Base-by-base conservation (phyloP, 345 rosid species). In the Schrenkiella parvula region DNA sequence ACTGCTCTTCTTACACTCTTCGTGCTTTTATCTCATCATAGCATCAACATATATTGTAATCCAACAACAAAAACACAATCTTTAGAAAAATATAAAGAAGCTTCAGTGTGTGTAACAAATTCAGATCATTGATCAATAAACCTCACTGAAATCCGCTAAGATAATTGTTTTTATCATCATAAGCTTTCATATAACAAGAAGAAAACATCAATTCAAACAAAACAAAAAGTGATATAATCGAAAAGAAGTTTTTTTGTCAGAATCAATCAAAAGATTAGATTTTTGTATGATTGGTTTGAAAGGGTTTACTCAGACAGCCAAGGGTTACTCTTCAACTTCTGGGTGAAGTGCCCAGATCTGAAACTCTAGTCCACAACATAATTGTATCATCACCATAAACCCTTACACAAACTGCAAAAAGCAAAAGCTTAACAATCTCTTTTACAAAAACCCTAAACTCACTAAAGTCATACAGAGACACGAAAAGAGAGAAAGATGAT, bases 81-180 rank as follows among this genome's bases (percentile, higher is more conserved):
- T 29, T 28, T 13, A n/a, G 19, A 5, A 26, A 23, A 7, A 13
- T 3, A 9, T 0, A 2, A 12, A 52, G 38, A 51, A 84, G 97
- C 96, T 64, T 90, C 96, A 90, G 98, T 82, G 92, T 93, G 97
- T 90, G 97, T 90, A 93, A 93, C 98, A 93, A 78, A 67, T 1
- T 90, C 88, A 90, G 92, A 86, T 93, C 97, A 86, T 76, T 64
- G 97, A 81, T 69, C 9, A 5, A 46, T 55, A 37, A 34, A 76
- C 76, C 97, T 90, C 96, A 85, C 89, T 87, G 96, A 89, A 93
- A 93, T 89, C 96, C 98, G 96, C 96, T 90, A 90, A 93, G 95
- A 90, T 85, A 64, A 72, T 78, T 59, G 58, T 68, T 10, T 63
- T 60, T 87, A 75, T 90, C 97, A 87, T 93, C 98, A 90, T 81